A percentile compares a stretch with the other conserved stretches of the same genome.
These are phyloP conservation scores for Cadophora sp. DNA, from an alignment of 2,329 filamentous ascomycete genomes.

Conservation along the genomic window DNA sequence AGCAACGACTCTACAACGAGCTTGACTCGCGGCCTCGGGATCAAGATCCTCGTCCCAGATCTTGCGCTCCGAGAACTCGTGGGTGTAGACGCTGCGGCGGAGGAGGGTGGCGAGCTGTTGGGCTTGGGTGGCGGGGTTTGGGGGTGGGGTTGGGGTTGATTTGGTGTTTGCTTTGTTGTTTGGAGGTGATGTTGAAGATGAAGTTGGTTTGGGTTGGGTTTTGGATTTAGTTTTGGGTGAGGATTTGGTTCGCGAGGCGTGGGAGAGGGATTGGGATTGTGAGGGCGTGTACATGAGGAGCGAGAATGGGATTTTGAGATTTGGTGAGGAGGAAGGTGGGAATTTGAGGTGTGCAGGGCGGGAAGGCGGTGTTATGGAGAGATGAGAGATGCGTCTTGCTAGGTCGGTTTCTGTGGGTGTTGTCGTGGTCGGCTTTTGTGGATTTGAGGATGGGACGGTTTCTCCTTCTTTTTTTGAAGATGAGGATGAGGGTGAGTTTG, in stretches of 20 bases:
- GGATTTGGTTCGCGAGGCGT: not conserved
- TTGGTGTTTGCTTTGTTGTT: not conserved
- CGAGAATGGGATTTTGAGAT: constrained; percentile 35
- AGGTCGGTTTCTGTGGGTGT: not conserved
- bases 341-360: constrained; percentile 37
- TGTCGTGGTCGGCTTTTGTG: not conserved
- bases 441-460: no score
- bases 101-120: constrained; percentile 36
- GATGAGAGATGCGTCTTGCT: not conserved
- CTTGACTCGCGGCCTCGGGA: constrained; percentile 23
- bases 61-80: constrained; percentile 36
- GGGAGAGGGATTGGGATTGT: not conserved
- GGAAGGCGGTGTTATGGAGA: constrained; percentile 15
- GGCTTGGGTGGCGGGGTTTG: constrained; percentile 31
- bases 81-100: constrained; percentile 37
- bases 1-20: constrained; percentile 23
- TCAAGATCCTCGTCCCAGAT: constrained; percentile 37
- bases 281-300: constrained; percentile 32
- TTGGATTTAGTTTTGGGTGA: not conserved
- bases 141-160: not conserved
- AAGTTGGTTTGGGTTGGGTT: not conserved
- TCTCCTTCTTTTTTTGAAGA: no score
- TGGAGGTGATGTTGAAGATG: not conserved
- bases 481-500: not conserved
- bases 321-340: constrained; percentile 32